Base-by-base conservation (phyloP, 148 eudicot genomes). In the Vaccinium corymbosum region DNA sequence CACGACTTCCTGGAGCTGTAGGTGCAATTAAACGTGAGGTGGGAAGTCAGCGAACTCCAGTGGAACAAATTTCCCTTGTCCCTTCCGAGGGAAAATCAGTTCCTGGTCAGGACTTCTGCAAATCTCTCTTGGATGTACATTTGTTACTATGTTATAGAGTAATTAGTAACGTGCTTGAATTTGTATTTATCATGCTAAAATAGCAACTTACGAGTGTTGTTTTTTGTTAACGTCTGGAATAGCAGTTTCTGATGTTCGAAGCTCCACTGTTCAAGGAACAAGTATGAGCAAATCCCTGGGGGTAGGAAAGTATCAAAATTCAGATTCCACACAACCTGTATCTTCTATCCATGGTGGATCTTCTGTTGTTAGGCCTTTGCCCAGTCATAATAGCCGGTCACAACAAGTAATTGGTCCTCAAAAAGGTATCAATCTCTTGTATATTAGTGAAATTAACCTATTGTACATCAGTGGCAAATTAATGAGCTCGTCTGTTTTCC, bases 341-440 rank as follows among this genome's bases (percentile, higher is more conserved):
- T 83, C 86, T 51, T 81, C 88, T 35, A 82, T 77, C 80, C 90
- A 85, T 82, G 85, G 82, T 79, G 85, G 88, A 53, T 89, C 93
- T 84, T 85, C 94, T 70, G 81, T 82, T 70, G 90, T 88, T 77
- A 90, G 93, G 84, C 91, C 98, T 83, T 89, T 91, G 42, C 88
- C 92, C 56, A 93, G 92, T 83, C 90, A 89, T 86, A 91, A 89
- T 84, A 86, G 79, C 70, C 90, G 93, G 56, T 84, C 93, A 46
- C 93, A 88, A 64, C 93, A 90, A 86, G 91, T 83, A 50, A 87
- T 86, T 81, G 94, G 93, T 51, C 87, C 93, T 70, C 94, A 85
- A 73, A 94, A 94, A 91, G 97, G 98, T 93, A 85, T 12, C 52
- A 15, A 15, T 68, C 46, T 64, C 76, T 59, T 50, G 32, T 27